Evolutionary conservation across 2,329 filamentous ascomycete species (phyloP).

Genomic region (Raffaelea albimanens): DNA sequence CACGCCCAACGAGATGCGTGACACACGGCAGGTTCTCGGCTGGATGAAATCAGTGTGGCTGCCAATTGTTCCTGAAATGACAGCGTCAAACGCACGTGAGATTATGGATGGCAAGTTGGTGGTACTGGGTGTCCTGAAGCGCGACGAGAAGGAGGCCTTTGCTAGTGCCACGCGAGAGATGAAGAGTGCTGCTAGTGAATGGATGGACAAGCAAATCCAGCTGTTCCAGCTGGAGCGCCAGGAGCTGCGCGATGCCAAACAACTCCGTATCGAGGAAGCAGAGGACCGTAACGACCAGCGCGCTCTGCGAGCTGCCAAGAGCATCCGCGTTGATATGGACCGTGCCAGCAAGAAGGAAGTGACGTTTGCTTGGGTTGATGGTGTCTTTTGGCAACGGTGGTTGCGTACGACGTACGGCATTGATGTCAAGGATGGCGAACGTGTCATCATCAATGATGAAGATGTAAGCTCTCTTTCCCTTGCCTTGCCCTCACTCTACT

Average conservation of each 20-base stretch:
- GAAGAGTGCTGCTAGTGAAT: constrained; percentile 91
- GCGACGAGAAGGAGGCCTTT: constrained; percentile 72
- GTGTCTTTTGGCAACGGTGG: constrained; percentile 96
- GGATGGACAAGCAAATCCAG: constrained; percentile 94
- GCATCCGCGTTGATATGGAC: constrained; percentile 84
- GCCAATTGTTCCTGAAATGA: constrained; percentile 89
- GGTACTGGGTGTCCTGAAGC: constrained; percentile 81
- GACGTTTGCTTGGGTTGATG: constrained; percentile 93
- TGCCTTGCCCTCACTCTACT: neutral
- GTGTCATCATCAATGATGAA: constrained; percentile 94
- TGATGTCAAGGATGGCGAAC: constrained; percentile 77
- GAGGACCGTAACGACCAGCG: constrained; percentile 87
- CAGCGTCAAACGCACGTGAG: constrained; percentile 80
- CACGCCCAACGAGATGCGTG: constrained; percentile 84
- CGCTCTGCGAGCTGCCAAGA: constrained; percentile 77
- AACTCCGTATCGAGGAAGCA: constrained; percentile 90
- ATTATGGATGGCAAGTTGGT: constrained; percentile 94
- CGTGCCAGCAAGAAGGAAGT: constrained; percentile 81
- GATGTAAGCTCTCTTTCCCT: constrained; percentile 55
- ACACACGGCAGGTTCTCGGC: constrained; percentile 65
- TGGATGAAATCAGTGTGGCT: constrained; percentile 99
- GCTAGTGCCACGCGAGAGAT: constrained; percentile 72
- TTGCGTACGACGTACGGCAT: constrained; percentile 90
- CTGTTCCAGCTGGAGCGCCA: constrained; percentile 88
- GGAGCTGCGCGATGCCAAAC: constrained; percentile 88